These are phyloP conservation scores for Coemansia sp. DNA, from an alignment of 192 early-diverging fungal species.

Conservation along the genomic window DNA sequence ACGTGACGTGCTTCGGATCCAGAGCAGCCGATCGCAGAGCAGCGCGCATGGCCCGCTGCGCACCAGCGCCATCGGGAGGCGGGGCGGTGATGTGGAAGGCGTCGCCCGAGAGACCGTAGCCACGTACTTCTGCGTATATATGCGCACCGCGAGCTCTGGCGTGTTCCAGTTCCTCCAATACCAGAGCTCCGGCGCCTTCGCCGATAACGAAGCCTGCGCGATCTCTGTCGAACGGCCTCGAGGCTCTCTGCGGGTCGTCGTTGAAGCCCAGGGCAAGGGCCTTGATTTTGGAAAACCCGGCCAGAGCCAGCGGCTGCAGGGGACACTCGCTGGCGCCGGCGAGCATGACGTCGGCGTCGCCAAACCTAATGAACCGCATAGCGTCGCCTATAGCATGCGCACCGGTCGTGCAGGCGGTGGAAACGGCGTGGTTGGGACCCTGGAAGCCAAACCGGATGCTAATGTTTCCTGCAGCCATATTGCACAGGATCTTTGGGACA, in stretches of 20 bases:
- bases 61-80: constrained; percentile 78
- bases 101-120: constrained; percentile 90
- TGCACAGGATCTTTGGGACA: constrained; percentile 84
- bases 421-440: constrained; percentile 90
- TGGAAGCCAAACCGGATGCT: constrained; percentile 79
- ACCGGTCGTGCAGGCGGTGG: constrained; percentile 95
- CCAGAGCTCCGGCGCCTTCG: constrained; percentile 84
- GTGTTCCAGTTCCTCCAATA: constrained; percentile 88
- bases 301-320: constrained; percentile 79
- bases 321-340: constrained; percentile 88
- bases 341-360: constrained; percentile 94
- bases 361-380: constrained; percentile 84
- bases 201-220: constrained; percentile 94
- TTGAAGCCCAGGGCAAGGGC: constrained; percentile 83
- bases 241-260: constrained; percentile 71
- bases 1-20: constrained; percentile 63
- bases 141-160: constrained; percentile 77
- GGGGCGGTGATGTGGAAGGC: constrained; percentile 94
- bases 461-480: constrained; percentile 94
- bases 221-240: constrained; percentile 84
- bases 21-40: constrained; percentile 66
- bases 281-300: constrained; percentile 79
- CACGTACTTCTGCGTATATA: constrained; percentile 86
- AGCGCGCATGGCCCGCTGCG: constrained; percentile 79
- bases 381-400: constrained; percentile 95